Percentiles rank a stretch among this genome's conserved stretches.
These are phyloP conservation scores for Cyclostephanos invisitatus DNA, from an alignment of 108 stramenopile genomes.

Conservation along the genomic window DNA sequence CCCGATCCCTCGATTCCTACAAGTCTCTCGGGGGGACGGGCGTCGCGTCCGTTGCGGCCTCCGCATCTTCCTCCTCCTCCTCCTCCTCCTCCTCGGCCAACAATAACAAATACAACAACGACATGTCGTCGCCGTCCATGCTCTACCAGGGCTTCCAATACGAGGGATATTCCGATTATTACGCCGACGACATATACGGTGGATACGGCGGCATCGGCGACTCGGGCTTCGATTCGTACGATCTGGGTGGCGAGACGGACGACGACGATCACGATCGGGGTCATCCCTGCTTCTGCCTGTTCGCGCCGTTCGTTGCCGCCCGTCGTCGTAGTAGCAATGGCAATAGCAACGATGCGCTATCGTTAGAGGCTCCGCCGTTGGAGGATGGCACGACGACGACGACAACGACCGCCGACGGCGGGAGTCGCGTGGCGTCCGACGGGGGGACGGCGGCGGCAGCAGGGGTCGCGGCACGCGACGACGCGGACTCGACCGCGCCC, in stretches of 20 bases:
- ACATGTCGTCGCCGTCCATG: not conserved
- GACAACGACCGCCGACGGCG: no score
- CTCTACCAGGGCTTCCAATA: conserved; percentile 41
- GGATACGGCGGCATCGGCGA: no score
- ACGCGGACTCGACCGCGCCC: no score
- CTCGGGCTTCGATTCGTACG: conserved; percentile 14
- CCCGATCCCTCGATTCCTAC: conserved; percentile 18
- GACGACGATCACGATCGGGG: not conserved
- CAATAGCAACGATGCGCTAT: no score
- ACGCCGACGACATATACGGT: conserved; percentile 30
- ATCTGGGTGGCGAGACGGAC: not conserved
- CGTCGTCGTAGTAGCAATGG: no score
- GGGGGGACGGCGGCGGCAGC: no score
- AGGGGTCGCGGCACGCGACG: no score
- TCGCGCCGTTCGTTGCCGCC: conserved; percentile 19
- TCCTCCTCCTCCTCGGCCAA: not conserved
- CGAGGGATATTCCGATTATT: conserved; percentile 49
- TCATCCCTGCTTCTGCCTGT: conserved; percentile 1
- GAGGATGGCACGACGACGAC: no score
- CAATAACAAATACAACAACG: not conserved
- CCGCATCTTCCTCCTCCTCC: not conserved
- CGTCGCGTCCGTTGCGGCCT: not conserved
- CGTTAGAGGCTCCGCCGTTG: no score
- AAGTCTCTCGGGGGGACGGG: not conserved
- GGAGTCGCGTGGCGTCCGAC: no score